phyloP scores from a whole-genome alignment of 2,329 filamentous ascomycete species.

The Emergomyces africanus region DNA sequence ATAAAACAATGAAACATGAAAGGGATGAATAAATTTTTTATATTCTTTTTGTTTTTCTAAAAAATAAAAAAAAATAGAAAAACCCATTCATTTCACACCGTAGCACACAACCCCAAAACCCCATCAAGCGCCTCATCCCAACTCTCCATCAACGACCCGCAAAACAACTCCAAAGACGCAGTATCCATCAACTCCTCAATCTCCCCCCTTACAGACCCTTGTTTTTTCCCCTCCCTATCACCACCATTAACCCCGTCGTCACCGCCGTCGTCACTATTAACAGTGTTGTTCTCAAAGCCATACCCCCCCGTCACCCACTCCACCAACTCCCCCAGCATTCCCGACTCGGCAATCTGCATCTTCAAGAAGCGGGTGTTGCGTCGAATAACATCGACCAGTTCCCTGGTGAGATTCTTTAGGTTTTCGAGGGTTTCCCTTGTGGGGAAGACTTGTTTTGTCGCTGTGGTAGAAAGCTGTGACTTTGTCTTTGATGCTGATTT shows the following conservation, averaged over 20 bases:
- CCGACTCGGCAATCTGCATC: conserved; percentile 25
- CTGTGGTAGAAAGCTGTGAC: conserved; percentile 4
- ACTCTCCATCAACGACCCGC: conserved; percentile 34
- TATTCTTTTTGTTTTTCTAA: too few species aligned
- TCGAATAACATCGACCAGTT: conserved; percentile 23
- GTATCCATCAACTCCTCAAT: conserved; percentile 26
- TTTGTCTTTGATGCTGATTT: conserved; percentile 16
- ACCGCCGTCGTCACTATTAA: conserved; percentile 11
- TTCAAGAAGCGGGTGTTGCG: conserved; percentile 26
- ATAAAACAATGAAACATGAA: neutral
- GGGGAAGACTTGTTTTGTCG: conserved; percentile 17
- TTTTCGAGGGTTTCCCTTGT: conserved; percentile 21
- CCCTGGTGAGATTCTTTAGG: conserved; percentile 15
- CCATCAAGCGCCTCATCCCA: conserved; percentile 35
- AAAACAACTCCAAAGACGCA: conserved; percentile 30
- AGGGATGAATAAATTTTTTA: too few species aligned
- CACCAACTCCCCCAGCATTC: conserved; percentile 30
- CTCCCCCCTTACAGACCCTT: conserved; percentile 6
- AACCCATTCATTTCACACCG: neutral
- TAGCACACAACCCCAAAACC: conserved; percentile 12
- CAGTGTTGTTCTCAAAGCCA: neutral
- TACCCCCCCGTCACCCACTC: conserved; percentile 21
- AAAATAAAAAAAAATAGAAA: neutral
- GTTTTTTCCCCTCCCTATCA: conserved; percentile 11
- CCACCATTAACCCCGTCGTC: conserved; percentile 12